A percentile compares a stretch with the other conserved stretches of the same genome.
phyloP scores from a whole-genome alignment of 306 rosid species.

The Medicago lupulina region DNA sequence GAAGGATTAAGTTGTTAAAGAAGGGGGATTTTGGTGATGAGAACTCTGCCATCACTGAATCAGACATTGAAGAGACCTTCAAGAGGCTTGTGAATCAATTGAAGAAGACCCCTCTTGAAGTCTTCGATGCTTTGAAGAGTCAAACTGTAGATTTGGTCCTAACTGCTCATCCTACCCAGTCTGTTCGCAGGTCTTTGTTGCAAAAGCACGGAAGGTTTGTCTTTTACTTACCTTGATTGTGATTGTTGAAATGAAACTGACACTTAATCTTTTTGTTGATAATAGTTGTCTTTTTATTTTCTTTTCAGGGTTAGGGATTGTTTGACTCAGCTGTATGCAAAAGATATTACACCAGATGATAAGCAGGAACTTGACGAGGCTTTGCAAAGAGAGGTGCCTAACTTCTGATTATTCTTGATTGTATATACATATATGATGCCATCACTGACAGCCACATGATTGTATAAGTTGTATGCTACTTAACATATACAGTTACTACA shows the following conservation, averaged over 20 bases:
- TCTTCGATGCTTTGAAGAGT: conserved; percentile 92
- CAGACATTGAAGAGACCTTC: conserved; percentile 95
- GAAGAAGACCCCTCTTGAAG: conserved; percentile 84
- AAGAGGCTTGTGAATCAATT: conserved; percentile 87
- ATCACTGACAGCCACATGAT: background rate
- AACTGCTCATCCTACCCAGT: conserved; percentile 98
- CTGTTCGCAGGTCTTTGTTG: conserved; percentile 94
- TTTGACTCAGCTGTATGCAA: conserved; percentile 87
- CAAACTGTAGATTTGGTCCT: conserved; percentile 97
- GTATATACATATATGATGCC: conserved; percentile 10
- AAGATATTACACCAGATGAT: conserved; percentile 98
- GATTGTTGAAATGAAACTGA: background rate
- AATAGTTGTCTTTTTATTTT: conserved; percentile 17
- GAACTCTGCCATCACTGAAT: conserved; percentile 91
- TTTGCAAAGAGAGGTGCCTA: conserved; percentile 86
- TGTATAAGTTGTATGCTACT: conserved; percentile 23
- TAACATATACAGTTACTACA: background rate
- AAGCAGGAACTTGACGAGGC: conserved; percentile 99
- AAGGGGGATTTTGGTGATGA: conserved; percentile 97
- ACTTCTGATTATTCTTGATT: conserved; percentile 33
- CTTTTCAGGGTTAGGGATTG: conserved; percentile 85
- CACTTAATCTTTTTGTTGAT: conserved; percentile 25
- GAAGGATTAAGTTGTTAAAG: conserved; percentile 89
- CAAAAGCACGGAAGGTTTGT: conserved; percentile 90
- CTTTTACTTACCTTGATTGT: conserved; percentile 27